A percentile compares a stretch with the other conserved stretches of the same genome.
phyloP scores from a whole-genome alignment of 106 monocot species.

The Apostasia shenzhenica region DNA sequence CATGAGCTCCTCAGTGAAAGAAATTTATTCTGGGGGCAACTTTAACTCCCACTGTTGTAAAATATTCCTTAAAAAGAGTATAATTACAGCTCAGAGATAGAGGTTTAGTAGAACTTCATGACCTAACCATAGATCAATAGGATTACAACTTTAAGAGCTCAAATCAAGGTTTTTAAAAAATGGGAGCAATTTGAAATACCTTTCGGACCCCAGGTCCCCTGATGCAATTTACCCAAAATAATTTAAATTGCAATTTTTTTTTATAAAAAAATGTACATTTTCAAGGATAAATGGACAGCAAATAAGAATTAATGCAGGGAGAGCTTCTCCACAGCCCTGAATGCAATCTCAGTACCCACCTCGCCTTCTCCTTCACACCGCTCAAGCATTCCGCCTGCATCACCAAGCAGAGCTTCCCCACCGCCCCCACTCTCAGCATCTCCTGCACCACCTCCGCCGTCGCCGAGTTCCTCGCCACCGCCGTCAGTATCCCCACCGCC shows the following conservation, averaged over 20 bases:
- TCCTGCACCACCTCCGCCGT: constrained; percentile 33
- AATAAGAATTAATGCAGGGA: constrained; percentile 23
- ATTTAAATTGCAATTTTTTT: neutral
- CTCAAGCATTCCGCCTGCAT: constrained; percentile 32
- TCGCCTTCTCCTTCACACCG: constrained; percentile 36
- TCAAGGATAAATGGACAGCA: constrained; percentile 22
- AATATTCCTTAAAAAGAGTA: too few species aligned
- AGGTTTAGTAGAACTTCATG: too few species aligned
- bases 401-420: constrained; percentile 49
- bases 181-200: too few species aligned
- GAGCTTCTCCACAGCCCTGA: constrained; percentile 42
- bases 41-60: too few species aligned
- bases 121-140: too few species aligned
- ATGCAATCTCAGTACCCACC: constrained; percentile 32
- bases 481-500: constrained; percentile 33
- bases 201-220: neutral
- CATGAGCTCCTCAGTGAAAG: too few species aligned
- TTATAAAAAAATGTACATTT: neutral
- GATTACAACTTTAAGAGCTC: too few species aligned
- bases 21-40: too few species aligned
- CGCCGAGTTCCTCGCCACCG: constrained; percentile 29
- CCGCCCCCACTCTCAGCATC: constrained; percentile 50
- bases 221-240: neutral
- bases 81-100: too few species aligned
- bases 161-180: too few species aligned